phyloP scores from a whole-genome alignment of 805 yeast species.

The Maudiozyma saulgeensis region DNA sequence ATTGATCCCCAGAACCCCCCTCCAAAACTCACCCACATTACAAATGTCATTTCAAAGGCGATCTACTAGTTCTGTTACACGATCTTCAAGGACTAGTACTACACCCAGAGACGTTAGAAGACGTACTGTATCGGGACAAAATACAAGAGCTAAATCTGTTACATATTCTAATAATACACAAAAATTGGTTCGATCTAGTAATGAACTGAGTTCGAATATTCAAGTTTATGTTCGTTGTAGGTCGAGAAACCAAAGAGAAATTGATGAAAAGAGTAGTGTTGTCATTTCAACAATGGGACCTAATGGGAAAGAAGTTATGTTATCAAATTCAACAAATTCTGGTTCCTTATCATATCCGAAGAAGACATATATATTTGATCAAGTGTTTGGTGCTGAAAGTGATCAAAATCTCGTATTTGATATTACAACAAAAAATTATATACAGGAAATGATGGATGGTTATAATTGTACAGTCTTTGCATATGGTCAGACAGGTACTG shows the following conservation, averaged over 20 bases:
- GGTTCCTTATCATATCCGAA: conserved; percentile 15
- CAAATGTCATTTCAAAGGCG: neutral
- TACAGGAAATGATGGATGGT: conserved; percentile 59
- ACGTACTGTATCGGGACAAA: conserved; percentile 1
- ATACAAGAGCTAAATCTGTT: neutral
- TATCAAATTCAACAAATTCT: conserved; percentile 24
- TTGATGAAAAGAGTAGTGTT: conserved; percentile 45
- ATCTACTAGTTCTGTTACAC: neutral
- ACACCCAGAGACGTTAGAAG: neutral
- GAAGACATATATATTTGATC: conserved; percentile 62
- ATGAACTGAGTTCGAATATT: conserved; percentile 29
- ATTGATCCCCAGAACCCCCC: neutral
- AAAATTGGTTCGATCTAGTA: neutral
- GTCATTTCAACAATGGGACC: conserved; percentile 43
- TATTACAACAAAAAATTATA: conserved; percentile 47
- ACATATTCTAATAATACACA: conserved; percentile 1
- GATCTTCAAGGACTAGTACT: neutral
- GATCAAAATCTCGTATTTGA: conserved; percentile 62
- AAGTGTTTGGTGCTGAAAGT: conserved; percentile 72
- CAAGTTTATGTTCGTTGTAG: conserved; percentile 50
- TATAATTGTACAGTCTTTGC: conserved; percentile 75
- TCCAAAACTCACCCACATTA: neutral
- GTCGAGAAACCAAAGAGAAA: conserved; percentile 45
- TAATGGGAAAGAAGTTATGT: conserved; percentile 37
- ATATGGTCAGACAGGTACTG: conserved; percentile 85